Base-by-base conservation (phyloP, 108 stramenopile genomes). In the Thalassiosira profunda region DNA sequence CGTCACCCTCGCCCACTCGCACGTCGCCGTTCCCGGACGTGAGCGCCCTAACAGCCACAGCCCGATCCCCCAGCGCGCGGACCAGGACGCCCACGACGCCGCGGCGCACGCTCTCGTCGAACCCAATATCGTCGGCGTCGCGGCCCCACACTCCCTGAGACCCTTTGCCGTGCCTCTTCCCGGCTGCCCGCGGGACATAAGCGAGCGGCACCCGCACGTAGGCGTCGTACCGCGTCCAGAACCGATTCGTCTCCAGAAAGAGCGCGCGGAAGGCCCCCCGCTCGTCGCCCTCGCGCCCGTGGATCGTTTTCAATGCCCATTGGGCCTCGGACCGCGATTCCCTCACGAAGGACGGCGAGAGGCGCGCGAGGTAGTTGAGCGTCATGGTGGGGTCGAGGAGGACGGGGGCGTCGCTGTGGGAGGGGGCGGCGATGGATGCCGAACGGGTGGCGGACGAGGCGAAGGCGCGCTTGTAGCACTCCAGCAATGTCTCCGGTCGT, bases 331-430 rank as follows among this genome's bases (percentile, higher is more conserved):
- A 60, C 46, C 82, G 84, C 3, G 88, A 57, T 20, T 76, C 63
- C 15, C 80, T 66, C 42, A 84, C 87, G 51, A 83, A 92, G 24
- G 84, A 81, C 6, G 89, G 88, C 2, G 94, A 92, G 1, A 90
- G 65, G n/a, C 80, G 66, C n/a, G 90, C 90, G 17, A 92, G 65
- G 58, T 85, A 92, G 65, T 95, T 95, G 47, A 81, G 71, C 0
- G 81, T 81, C 88, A 92, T 86, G n/a, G 94, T 76, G 2, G 88
- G 76, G 81, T 95, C 90, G 47, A 95, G 63, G 40, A 95, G 68
- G 20, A 91, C 83, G 2, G 93, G 89, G 5, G 81, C 67, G 26
- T 71, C 82, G 37, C 43, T 26, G 51, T 70, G 63, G 23, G 26
- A 30, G 59, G 58, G 40, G 33, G 37, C 58, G 28, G 34, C 28